Evolutionary conservation across 176 grass and related monocot species (phyloP), one percentile per base, ranked within the genome.

Genomic region (Otatea glauca): DNA sequence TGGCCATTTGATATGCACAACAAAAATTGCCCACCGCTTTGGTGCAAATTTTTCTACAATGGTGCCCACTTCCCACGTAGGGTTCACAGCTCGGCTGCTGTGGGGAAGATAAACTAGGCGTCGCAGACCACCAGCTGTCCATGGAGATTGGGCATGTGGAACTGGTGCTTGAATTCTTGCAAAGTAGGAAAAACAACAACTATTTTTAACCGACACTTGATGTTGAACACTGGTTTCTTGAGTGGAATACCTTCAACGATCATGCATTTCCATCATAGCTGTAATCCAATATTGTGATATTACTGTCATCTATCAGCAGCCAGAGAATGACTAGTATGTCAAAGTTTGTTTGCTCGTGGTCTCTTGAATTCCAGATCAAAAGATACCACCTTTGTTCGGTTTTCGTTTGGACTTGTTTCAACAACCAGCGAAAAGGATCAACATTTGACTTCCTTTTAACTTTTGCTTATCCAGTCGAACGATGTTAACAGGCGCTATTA

Each of bases 251-350:
- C 17, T 45, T 45, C 25, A 23, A 35, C 83, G 18, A 65, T 17
- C 66, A 25, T 78, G 23, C 43, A 78, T 63, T 72, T 70, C 18
- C 35, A 35, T 62, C 12, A 10, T 76, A 89, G 60, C 32, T 49
- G 76, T 75, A 50, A 8, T 41, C 61, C 60, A 74, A 17, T 85
- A 74, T 69, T 80, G 16, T 75, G 59, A 54, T 74, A 13, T 27
- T 85, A 14, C 13, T 34, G 69, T 61, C 29, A 41, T 41, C 58
- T 51, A 54, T 29, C 59, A 65, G 75, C 43, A 51, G 48, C 76
- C 32, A 62, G 16, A 63, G 27, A 58, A 74, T 73, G 15, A 38
- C 20, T 73, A 45, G 18, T 70, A 29, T 83, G 45, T 47, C 80
- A 27, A 55, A 77, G 56, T 61, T 34, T 81, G 41, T 70, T 69